Evolutionary conservation across 2,329 filamentous ascomycete genomes (phyloP), one percentile per base, ranked within the genome.

Genomic region (Sarocladium oryzae): DNA sequence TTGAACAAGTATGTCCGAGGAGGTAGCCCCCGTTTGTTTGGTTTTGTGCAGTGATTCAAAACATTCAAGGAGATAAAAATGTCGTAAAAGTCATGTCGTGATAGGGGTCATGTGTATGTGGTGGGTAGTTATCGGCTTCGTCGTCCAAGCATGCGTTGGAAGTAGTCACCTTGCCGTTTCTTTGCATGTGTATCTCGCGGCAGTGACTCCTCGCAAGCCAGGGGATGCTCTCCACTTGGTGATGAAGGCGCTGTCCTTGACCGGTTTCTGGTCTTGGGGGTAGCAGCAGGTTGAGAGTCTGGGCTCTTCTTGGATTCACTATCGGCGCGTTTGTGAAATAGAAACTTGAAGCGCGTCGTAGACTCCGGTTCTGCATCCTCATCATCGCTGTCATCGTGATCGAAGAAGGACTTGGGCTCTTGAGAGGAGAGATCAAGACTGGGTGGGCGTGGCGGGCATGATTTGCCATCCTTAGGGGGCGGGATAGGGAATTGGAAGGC

Each of bases 341-440:
- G 69, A 41, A 73, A 73, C 28, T 48, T 48, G 50, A 75, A 72
- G 16, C 73, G 64, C 4, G 67, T 64, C n/a, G 56, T 53, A 2
- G 52, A 55, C 28, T 74, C 72, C 13, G 61, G 62, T 53, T 78
- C 74, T 3, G 67, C 57, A 38, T 65, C 61, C 6, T 59, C 60
- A 41, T 75, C 72, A 15, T 61, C 62, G 53, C 78, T 74, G 4
- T 71, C 71, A 57, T 77, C 74, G 13, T 67, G 57, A 43, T 78
- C 75, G 54, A 78, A 78, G 21, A 77, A 69, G 2, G 75, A 78
- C n/a, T 57, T 56, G 11, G 58, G 58, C 36, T 69, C 60, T 9
- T 59, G 56, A 58, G 57, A 43, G 55, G 51, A 49, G 30, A 37
- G 46, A 15, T 49, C 30, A 38, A 59, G 56, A 28, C 20, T 49